phyloP scores from a whole-genome alignment of 163 green algal species.

The Scenedesmus sp. region DNA sequence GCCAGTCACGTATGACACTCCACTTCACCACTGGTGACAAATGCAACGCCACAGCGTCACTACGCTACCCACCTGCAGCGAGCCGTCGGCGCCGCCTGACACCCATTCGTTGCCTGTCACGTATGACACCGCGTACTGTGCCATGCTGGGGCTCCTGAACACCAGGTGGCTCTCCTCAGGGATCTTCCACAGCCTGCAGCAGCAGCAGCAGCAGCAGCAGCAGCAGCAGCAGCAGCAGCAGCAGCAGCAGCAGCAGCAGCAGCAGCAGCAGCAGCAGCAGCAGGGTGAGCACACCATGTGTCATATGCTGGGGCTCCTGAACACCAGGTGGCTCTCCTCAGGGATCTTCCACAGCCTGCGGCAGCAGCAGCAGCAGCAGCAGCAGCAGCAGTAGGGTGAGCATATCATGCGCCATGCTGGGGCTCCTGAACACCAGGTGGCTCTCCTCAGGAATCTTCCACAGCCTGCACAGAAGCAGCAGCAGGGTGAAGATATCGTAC shows the following conservation, averaged over 20 bases:
- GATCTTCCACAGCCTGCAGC: conserved; percentile 94
- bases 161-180: conserved; percentile 97
- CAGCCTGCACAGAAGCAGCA: background rate
- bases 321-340: no score
- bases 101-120: conserved; percentile 81
- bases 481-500: background rate
- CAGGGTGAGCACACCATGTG: background rate
- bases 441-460: no score
- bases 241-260: background rate
- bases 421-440: no score
- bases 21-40: background rate
- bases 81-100: conserved; percentile 84
- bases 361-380: background rate
- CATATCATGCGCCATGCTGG: no score
- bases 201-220: background rate
- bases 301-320: no score
- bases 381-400: background rate
- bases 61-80: conserved; percentile 32
- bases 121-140: conserved; percentile 33
- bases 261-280: background rate
- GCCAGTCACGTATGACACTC: no score
- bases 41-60: background rate
- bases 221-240: background rate
- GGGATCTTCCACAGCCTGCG: no score
- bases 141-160: conserved; percentile 70